phyloP scores from a whole-genome alignment of 805 yeast genomes.

The Myxozyma neglecta region DNA sequence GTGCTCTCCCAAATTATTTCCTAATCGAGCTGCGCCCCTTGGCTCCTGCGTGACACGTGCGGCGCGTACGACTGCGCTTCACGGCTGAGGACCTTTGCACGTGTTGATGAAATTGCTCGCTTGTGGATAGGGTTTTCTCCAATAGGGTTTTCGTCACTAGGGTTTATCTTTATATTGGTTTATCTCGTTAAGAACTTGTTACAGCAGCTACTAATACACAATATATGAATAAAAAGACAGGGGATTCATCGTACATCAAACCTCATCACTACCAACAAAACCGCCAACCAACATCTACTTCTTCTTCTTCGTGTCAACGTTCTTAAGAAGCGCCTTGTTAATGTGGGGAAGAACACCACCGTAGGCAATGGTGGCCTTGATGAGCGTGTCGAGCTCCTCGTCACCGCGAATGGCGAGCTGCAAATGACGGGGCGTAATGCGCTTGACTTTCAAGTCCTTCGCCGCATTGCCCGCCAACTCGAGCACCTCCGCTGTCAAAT shows the following conservation, averaged over 20 bases:
- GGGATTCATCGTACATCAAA: neutral
- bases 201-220: neutral
- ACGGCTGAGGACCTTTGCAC: too few relatives aligned
- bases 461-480: constrained; percentile 99
- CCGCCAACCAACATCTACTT: neutral
- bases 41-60: too few relatives aligned
- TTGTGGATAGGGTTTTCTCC: neutral
- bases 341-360: constrained; percentile 98
- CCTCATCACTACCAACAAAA: neutral
- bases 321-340: constrained; percentile 49
- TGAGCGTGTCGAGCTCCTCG: constrained; percentile 91
- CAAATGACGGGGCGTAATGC: constrained; percentile 96
- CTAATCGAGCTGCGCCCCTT: too few relatives aligned
- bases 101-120: neutral
- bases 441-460: constrained; percentile 90
- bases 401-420: constrained; percentile 98
- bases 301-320: constrained; percentile 20
- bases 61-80: too few relatives aligned
- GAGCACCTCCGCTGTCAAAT: constrained; percentile 95
- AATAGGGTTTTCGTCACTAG: neutral
- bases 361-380: constrained; percentile 92
- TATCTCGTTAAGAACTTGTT: neutral
- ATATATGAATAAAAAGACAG: neutral
- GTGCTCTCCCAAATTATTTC: too few relatives aligned
- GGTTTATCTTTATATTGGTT: neutral